Evolutionary conservation across 2,329 filamentous ascomycete species (phyloP), one percentile per base, ranked within the genome.

Genomic region (Blumeriella jaapii): DNA sequence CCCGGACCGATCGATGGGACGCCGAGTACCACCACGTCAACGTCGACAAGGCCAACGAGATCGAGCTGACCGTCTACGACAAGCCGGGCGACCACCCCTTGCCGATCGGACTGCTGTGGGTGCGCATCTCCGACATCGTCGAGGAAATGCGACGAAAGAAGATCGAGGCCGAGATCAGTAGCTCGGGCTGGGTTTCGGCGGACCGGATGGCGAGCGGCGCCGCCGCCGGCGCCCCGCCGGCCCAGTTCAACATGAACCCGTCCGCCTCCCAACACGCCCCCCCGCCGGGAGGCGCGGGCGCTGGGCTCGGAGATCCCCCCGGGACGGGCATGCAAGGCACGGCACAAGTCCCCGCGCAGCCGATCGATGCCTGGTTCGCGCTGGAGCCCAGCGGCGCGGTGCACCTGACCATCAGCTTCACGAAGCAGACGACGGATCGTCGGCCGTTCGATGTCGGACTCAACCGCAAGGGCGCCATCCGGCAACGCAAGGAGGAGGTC

Each of bases 41-140:
- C 46, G 91, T 98, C 38, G 89, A 96, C 61, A 96, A 96, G 64
- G 91, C 91, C 34, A 98, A 98, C 59, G 91, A 98, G 61, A 85
- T 98, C 42, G 91, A 98, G 57, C 74, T 98, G 35, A 96, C 86
- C 0, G 87, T 98, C 8, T 98, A 98, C 59, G 91, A 98, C 59
- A 95, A 93, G 62, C 79, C 86, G 2, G 78, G 79, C 44, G 87
- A 95, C 51, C 82, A 93, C 50, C 79, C 87, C 10, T 77, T 93
- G 33, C 91, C 91, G 25, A 94, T 98, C 52, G 91, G 81, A 38
- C 78, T 98, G 69, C 71, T 96, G 10, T 98, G 91, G 91, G 78
- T 98, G 39, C 74, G 91, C 41, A 89, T 98, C 54, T 93, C 91
- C 11, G 91, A 98, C 58, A 93, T 98, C 47, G 85, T 86, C 2